Evolutionary conservation across 768 basidiomycete genomes (phyloP).

Genomic region (Phlegmacium glaucopus): DNA sequence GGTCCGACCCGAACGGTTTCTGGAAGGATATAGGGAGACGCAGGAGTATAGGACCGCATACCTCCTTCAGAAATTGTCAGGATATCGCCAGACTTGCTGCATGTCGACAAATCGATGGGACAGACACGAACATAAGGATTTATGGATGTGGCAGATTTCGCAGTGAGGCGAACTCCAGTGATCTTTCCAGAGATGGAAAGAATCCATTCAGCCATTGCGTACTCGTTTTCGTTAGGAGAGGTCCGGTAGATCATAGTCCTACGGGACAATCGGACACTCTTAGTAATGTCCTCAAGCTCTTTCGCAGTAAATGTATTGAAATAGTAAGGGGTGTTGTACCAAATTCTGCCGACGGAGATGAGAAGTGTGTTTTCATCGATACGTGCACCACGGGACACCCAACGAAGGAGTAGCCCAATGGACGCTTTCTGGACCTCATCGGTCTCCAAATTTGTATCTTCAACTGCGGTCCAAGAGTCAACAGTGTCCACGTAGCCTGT

Average conservation of each 20-base stretch:
- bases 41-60: constrained; percentile 31
- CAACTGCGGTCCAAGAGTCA: constrained; percentile 29
- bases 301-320: constrained; percentile 36
- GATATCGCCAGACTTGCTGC: constrained; percentile 32
- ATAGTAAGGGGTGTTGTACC: constrained; percentile 31
- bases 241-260: constrained; percentile 35
- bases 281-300: constrained; percentile 30
- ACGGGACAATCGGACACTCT: constrained; percentile 29
- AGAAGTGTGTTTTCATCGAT: constrained; percentile 33
- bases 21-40: constrained; percentile 29
- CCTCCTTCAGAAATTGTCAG: constrained; percentile 34
- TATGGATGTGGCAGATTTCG: constrained; percentile 32
- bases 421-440: constrained; percentile 24
- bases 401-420: constrained; percentile 30
- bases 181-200: constrained; percentile 33
- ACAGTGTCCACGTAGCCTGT: constrained; percentile 30
- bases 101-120: constrained; percentile 33
- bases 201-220: constrained; percentile 38
- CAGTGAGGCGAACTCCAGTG: constrained; percentile 32
- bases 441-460: constrained; percentile 35
- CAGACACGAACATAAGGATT: constrained; percentile 33
- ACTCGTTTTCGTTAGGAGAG: constrained; percentile 28
- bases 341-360: constrained; percentile 33
- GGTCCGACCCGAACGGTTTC: constrained; percentile 29
- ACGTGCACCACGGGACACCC: constrained; percentile 29